Evolutionary conservation across 306 rosid species (phyloP).

Genomic region (Cyamopsis tetragonoloba): DNA sequence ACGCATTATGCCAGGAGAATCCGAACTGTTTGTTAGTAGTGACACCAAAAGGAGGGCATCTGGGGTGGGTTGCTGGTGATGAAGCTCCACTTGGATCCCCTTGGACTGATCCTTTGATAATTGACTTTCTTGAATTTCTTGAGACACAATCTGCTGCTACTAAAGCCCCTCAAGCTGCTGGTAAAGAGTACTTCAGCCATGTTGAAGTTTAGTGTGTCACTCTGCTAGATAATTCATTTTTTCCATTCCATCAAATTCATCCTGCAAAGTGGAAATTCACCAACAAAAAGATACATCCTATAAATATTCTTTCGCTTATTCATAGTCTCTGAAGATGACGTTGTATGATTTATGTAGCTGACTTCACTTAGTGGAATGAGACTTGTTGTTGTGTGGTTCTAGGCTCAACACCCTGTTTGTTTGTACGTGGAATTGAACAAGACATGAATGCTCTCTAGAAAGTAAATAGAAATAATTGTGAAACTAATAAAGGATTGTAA

Average conservation of each 20-base stretch:
- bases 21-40: slow-evolving; percentile 80
- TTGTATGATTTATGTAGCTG: too few species aligned
- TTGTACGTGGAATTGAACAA: too few species aligned
- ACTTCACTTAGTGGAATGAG: too few species aligned
- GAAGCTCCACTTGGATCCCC: slow-evolving; percentile 81
- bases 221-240: background rate
- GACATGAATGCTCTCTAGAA: background rate
- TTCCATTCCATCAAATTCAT: background rate
- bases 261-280: background rate
- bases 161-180: slow-evolving; percentile 18
- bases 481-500: background rate
- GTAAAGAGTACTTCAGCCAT: slow-evolving; percentile 28
- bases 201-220: slow-evolving; percentile 37
- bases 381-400: too few species aligned
- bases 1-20: slow-evolving; percentile 53
- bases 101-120: slow-evolving; percentile 82
- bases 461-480: background rate
- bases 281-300: background rate
- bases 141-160: slow-evolving; percentile 37
- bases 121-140: slow-evolving; percentile 72
- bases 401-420: too few species aligned
- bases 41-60: slow-evolving; percentile 92
- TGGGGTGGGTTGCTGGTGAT: slow-evolving; percentile 95
- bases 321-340: background rate
- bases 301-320: background rate